Evolutionary conservation across 2,329 filamentous ascomycete species (phyloP).

Genomic region (Periglandula ipomoeae): DNA sequence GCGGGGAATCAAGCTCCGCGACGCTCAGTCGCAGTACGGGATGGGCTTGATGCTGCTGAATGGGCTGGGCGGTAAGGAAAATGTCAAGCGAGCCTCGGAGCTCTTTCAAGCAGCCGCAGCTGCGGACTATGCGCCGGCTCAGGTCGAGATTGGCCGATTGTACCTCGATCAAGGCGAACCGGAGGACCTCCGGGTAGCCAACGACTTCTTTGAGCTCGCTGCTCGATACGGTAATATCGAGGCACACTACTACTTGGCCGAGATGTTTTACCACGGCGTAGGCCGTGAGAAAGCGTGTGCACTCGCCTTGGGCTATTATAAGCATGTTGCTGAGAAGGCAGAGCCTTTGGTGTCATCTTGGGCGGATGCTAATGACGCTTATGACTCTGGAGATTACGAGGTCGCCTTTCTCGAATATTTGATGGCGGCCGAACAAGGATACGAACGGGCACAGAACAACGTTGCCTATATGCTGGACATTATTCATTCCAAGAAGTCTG

Average conservation of each 20-base stretch:
- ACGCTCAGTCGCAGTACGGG: conserved; percentile 76
- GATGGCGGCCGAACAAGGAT: conserved; percentile 86
- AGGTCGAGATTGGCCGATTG: conserved; percentile 73
- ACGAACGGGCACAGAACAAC: conserved; percentile 82
- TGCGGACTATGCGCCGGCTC: conserved; percentile 69
- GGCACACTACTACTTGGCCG: conserved; percentile 84
- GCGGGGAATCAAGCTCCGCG: conserved; percentile 64
- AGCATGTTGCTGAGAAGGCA: conserved; percentile 64
- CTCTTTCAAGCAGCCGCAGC: conserved; percentile 73
- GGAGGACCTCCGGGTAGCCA: conserved; percentile 66
- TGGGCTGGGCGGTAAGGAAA: conserved; percentile 62
- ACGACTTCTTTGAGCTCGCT: conserved; percentile 80
- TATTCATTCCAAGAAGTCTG: conserved; percentile 39
- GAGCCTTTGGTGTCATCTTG: conserved; percentile 70
- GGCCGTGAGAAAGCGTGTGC: conserved; percentile 71
- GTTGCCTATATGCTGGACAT: conserved; percentile 81
- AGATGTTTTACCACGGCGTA: conserved; percentile 73
- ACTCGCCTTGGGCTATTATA: conserved; percentile 74
- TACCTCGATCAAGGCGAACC: conserved; percentile 73
- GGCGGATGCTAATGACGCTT: conserved; percentile 73
- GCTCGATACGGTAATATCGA: conserved; percentile 77
- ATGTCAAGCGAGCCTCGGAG: conserved; percentile 63
- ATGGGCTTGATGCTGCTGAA: conserved; percentile 76
- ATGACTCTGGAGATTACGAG: conserved; percentile 69
- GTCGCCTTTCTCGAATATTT: conserved; percentile 73